Percentiles rank a stretch among this genome's conserved stretches.
Conservation (phyloP, 495 filamentous ascomycete species). For the Aspergillus coremiiformis region DNA sequence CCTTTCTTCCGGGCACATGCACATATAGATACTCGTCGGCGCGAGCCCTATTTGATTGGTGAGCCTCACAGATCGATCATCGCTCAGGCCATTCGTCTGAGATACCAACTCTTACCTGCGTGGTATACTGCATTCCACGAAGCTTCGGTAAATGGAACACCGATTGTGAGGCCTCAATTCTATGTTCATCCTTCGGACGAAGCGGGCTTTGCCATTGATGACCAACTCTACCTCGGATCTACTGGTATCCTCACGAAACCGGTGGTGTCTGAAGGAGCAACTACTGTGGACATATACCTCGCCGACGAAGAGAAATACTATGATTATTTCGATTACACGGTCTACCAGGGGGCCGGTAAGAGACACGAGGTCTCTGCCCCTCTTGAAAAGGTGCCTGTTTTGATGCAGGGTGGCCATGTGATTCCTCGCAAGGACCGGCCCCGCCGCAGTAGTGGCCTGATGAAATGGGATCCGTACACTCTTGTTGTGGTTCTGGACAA, state of each 20-base stretch:
- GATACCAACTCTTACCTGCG: constrained; percentile 82
- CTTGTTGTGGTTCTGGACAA: constrained; percentile 71
- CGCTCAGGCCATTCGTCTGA: constrained; percentile 74
- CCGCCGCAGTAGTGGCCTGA: constrained; percentile 73
- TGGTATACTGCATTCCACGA: constrained; percentile 98
- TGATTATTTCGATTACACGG: constrained; percentile 82
- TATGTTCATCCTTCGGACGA: constrained; percentile 87
- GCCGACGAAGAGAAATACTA: constrained; percentile 84
- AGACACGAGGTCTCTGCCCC: constrained; percentile 63
- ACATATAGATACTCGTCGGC: constrained; percentile 88
- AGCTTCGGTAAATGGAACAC: constrained; percentile 70
- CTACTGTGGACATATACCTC: constrained; percentile 72
- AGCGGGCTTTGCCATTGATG: constrained; percentile 75
- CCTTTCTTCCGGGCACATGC: constrained; percentile 98
- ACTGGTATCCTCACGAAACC: constrained; percentile 87
- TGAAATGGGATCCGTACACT: constrained; percentile 93
- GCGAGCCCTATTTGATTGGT: constrained; percentile 84
- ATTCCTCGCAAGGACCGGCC: constrained; percentile 84
- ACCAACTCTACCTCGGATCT: constrained; percentile 84
- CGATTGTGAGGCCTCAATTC: constrained; percentile 85
- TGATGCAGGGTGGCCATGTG: constrained; percentile 90
- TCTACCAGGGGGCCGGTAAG: constrained; percentile 62
- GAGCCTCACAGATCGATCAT: constrained; percentile 84
- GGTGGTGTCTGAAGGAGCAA: constrained; percentile 65
- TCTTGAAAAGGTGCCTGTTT: constrained; percentile 73